Base-by-base conservation (phyloP, 2,329 filamentous ascomycete species). In the Claviceps purpurea region DNA sequence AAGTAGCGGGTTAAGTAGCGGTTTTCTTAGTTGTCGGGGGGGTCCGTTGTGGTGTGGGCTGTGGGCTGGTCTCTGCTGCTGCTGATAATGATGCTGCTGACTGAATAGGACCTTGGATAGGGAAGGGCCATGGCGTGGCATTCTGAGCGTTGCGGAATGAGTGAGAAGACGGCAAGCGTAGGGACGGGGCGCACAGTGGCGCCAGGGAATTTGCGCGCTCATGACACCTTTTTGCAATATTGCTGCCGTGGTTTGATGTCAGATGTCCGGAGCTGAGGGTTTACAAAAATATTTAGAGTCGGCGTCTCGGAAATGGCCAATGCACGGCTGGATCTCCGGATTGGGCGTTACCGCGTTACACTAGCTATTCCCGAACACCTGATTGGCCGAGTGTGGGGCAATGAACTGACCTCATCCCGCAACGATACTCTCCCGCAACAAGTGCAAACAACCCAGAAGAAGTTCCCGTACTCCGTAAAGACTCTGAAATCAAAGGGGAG, bases 1-100 rank as follows among this genome's bases (percentile, higher is more conserved):
- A 59, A 89, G 61, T 49, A 68, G 62, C 37, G 67, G 58, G 53
- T 62, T 30, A 30, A 30, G 8, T 30, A 8, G 26, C 26, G 26
- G 26, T 8, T 30, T 34, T 34, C 10, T 34, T 4, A 11, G 30
- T 34, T 34, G 30, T 34, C 10, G 30, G 4, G 50, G 55, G 55
- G 24, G 65, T 54, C 61, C 59, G 51, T 58, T 56, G 20, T 56
- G 59, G 34, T 57, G 34, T 6, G 45, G 50, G 41, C 30, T 59
- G 52, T 64, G 58, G 38, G 59, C 58, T 50, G 50, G 52, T 30
- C 63, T 61, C 43, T 54, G 53, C 16, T 56, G 42, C 42, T 24
- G 60, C 38, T 56, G 60, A 37, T 52, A 50, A 37, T 54, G 53
- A 11, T 56, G 60, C 41, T 56, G 59, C 41, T 52, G 51, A 37